Base-by-base conservation (phyloP, 1,284 basidiomycete species). In the Ganoderma lucidum region DNA sequence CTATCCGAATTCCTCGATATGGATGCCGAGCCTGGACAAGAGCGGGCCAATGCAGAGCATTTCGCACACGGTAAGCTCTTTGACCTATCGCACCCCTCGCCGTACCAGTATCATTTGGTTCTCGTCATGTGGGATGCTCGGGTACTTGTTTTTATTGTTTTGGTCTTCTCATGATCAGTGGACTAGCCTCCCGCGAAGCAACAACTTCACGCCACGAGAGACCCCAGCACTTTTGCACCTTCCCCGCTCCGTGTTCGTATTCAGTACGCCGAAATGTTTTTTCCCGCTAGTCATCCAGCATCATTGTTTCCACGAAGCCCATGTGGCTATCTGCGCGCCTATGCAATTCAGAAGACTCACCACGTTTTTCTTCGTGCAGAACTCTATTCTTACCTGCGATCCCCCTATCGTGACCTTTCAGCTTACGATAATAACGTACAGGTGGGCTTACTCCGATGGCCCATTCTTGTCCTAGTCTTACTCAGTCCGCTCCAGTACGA, bases 1-100 rank as follows among this genome's bases (percentile, higher is more conserved):
- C 83, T 97, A 5, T 85, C 92, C 14, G 95, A 96, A 74, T 95
- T 96, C 80, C 84, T 97, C 45, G 95, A 96, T 76, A 86, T 94
- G 80, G 92, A 92, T 71, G 78, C 81, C 15, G 73, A 75, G 63
- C 68, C 66, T 61, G 85, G 86, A 63, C 89, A 88, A 15, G 83
- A 83, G 66, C 87, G 88, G 68, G 81, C 83, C 44, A 92, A 93
- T 73, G 92, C 95, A 12, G 95, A 97, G 77, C 96, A 96, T 80
- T 96, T 97, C 80, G 92, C 92, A 9, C 95, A 97, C 81, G 93
- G 93, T 93, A 74, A 76, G 87, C 79, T 19, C 71, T 65, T 23
- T 23, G 15, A 51, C 44, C 14, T 5, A 6, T 61, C 59, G 23
- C 5, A 6, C 23, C 10, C 23, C 23, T 48, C 48, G 23, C 23